Evolutionary conservation across 2,329 filamentous ascomycete genomes (phyloP).

Genomic region (Ascochyta fabae): DNA sequence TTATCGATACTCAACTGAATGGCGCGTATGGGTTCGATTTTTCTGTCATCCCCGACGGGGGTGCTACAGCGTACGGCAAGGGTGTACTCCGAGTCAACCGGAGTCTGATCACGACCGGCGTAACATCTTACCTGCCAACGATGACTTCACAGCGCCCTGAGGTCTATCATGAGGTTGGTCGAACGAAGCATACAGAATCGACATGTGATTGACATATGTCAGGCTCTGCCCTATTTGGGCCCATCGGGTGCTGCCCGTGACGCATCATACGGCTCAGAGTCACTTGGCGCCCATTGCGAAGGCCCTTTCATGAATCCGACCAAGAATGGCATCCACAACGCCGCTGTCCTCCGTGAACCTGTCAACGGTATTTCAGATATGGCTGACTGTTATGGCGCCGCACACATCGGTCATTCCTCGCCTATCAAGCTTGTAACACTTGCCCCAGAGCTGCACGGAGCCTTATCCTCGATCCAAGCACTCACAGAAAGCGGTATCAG

Average conservation of each 20-base stretch:
- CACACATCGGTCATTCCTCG: constrained; percentile 63
- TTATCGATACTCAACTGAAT: constrained; percentile 93
- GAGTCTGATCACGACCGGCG: constrained; percentile 75
- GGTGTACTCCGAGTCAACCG: constrained; percentile 75
- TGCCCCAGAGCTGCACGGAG: constrained; percentile 76
- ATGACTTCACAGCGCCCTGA: constrained; percentile 81
- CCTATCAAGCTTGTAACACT: constrained; percentile 81
- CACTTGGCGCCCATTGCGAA: constrained; percentile 88
- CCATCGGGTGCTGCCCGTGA: constrained; percentile 69
- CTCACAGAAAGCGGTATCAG: constrained; percentile 71
- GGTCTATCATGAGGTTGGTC: constrained; percentile 74
- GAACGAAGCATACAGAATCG: background rate
- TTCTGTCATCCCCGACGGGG: constrained; percentile 73
- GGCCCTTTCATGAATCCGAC: constrained; percentile 83
- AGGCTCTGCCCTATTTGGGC: constrained; percentile 77
- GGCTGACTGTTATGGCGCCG: constrained; percentile 72
- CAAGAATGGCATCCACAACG: constrained; percentile 87
- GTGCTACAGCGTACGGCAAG: constrained; percentile 68
- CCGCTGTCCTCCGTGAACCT: constrained; percentile 70
- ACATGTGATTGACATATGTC: constrained; percentile 3
- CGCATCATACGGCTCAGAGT: constrained; percentile 77
- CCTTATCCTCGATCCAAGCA: constrained; percentile 72
- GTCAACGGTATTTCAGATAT: constrained; percentile 69
- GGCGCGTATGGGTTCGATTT: constrained; percentile 94
- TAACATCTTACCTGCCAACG: constrained; percentile 87